Base-by-base conservation (phyloP, 208 protist species). In the Leishmania major region DNA sequence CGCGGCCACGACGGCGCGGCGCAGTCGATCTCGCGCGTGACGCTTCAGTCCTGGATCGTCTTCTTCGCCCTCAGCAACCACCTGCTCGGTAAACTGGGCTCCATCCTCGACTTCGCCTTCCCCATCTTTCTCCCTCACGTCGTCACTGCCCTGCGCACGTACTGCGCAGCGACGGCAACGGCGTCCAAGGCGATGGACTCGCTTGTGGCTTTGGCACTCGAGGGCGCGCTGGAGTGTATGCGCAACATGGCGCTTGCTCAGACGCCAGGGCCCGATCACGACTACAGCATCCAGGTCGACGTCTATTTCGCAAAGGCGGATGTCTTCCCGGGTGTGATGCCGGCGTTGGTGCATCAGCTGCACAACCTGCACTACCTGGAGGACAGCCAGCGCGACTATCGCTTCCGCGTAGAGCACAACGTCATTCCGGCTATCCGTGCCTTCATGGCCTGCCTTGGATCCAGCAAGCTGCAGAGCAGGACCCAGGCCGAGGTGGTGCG, bases 271-370 rank as follows among this genome's bases (percentile, higher is more conserved):
- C 88, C 92, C 11, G 89, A 98, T 78, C 85, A 93, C 78, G 92
- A 96, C 84, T 90, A 92, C 89, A 92, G 90, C 90, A 86, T 95
- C 75, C 89, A 89, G 45, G 67, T 91, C 28, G 88, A 95, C n/a
- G 90, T 96, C 57, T 94, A 90, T 82, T 83, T 96, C 43, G 93
- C 92, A 5, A 88, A 84, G 28, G 81, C 86, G 8, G 92, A 96
- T 84, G 92, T 96, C 69, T 98, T 96, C 85, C 93, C 89, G 78
- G 84, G 84, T 40, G 82, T 96, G 49, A 98, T 98, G 95, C 93
- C 93, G 13, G 90, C 92, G 70, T 72, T 96, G 49, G 90, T 95
- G 45, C 92, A 92, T 70, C 95, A 98, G 84, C 81, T 98, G 53
- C 88, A 89, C 80, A 98, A 98, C 80, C 71, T 91, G 4, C 83